These are phyloP conservation scores for Colletotrichum cordylinicola DNA, from an alignment of 2,329 filamentous ascomycete species.

Conservation along the genomic window DNA sequence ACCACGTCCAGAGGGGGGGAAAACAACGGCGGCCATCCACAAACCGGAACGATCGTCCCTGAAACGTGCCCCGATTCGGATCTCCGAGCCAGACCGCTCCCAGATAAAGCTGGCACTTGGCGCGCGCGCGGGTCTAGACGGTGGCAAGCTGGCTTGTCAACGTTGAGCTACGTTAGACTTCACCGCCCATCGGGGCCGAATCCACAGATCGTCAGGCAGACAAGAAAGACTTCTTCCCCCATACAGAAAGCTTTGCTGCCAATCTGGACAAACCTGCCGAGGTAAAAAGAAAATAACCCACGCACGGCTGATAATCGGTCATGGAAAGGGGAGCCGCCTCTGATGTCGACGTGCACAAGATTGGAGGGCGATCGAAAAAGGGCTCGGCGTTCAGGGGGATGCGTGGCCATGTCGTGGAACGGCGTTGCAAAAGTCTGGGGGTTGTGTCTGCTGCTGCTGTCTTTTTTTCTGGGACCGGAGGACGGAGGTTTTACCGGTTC, in stretches of 20 bases:
- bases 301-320: not conserved
- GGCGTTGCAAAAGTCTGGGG: not conserved
- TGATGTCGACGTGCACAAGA: not conserved
- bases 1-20: not conserved
- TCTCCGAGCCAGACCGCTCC: not conserved
- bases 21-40: not conserved
- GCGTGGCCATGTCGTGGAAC: not conserved
- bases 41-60: not conserved
- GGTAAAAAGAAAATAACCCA: not conserved
- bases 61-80: not conserved
- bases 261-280: not conserved
- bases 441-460: not conserved
- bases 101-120: not conserved
- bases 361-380: not conserved
- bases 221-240: not conserved
- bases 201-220: not conserved
- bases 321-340: not conserved
- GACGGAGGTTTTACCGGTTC: conserved; percentile 14
- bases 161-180: not conserved
- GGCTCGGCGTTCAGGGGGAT: not conserved
- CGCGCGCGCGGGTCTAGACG: not conserved
- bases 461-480: not conserved
- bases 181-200: not conserved
- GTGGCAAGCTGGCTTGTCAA: not conserved
- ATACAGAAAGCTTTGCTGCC: not conserved